phyloP scores from a whole-genome alignment of 805 yeast species.

The Wickerhamomyces rabaulensis region DNA sequence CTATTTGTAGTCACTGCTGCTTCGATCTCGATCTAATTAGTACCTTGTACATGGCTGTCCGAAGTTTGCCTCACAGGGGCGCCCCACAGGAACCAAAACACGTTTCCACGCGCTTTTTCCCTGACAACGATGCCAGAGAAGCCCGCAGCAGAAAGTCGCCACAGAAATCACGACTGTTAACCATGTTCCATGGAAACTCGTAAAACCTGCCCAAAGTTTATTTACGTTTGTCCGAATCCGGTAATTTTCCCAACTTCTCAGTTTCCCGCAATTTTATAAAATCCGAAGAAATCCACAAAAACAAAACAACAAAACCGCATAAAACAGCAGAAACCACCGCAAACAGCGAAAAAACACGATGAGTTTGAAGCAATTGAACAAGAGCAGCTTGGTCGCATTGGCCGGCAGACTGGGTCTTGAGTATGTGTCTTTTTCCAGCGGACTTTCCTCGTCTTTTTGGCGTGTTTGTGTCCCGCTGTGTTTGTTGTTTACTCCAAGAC shows the following conservation, averaged over 20 bases:
- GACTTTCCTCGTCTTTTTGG: constrained; percentile 1
- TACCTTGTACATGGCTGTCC: too few species aligned
- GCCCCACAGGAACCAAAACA: too few species aligned
- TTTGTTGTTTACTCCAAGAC: neutral
- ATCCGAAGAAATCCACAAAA: constrained; percentile 2
- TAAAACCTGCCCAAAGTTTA: constrained; percentile 2
- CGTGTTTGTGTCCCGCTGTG: neutral
- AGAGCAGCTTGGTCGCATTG: constrained; percentile 31
- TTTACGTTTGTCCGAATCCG: constrained; percentile 17
- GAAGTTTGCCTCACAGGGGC: too few species aligned
- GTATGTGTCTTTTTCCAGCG: constrained; percentile 21
- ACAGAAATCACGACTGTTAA: too few species aligned
- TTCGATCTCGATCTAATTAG: too few species aligned
- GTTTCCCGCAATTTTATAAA: neutral
- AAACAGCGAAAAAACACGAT: constrained; percentile 10
- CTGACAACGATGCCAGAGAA: too few species aligned
- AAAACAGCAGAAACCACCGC: constrained; percentile 2
- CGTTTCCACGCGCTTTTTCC: too few species aligned
- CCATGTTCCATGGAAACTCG: too few species aligned
- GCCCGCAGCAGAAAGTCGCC: too few species aligned
- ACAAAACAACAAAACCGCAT: constrained; percentile 2
- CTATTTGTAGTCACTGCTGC: too few species aligned
- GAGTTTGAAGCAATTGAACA: constrained; percentile 32
- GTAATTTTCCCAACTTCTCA: constrained; percentile 1
- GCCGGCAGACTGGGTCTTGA: constrained; percentile 30